Conservation (phyloP, 148 eudicot genomes). For the Rheum nobile region DNA sequence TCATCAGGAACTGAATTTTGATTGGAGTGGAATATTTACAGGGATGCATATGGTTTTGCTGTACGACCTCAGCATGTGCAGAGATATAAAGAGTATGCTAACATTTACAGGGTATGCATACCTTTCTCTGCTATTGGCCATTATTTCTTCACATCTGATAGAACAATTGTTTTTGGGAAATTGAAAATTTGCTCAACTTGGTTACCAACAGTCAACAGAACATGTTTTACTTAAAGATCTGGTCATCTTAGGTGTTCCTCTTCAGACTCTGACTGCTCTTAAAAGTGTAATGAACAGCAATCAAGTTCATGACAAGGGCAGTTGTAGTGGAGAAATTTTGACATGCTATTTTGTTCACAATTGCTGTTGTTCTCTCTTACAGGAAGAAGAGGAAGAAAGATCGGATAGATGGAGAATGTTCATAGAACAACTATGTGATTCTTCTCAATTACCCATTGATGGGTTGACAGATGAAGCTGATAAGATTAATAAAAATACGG, state of each 20-base stretch:
- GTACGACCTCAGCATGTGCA: constrained; percentile 93
- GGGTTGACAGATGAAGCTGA: constrained; percentile 21
- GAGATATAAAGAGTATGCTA: constrained; percentile 88
- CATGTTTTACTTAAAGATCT: not conserved
- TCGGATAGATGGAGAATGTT: constrained; percentile 83
- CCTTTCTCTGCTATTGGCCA: not conserved
- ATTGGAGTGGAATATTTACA: constrained; percentile 16
- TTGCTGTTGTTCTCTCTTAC: constrained; percentile 10
- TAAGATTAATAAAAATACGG: constrained; percentile 12
- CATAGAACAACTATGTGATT: constrained; percentile 49
- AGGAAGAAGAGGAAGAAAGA: constrained; percentile 99
- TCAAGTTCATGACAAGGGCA: not conserved
- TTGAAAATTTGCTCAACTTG: not conserved
- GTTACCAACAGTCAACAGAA: too few species aligned
- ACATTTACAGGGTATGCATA: constrained; percentile 65
- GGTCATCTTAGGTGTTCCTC: not conserved
- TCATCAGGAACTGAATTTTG: not conserved
- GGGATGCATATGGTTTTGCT: constrained; percentile 97
- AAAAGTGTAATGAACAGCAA: not conserved
- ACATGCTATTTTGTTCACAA: not conserved
- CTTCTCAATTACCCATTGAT: constrained; percentile 32
- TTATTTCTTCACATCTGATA: not conserved
- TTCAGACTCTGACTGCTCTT: not conserved
- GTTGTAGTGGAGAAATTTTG: not conserved
- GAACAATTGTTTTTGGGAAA: not conserved